Percentiles rank a stretch among this genome's conserved stretches.
Evolutionary conservation across 257 asterid species (phyloP).

Genomic region (Prunella vulgaris): DNA sequence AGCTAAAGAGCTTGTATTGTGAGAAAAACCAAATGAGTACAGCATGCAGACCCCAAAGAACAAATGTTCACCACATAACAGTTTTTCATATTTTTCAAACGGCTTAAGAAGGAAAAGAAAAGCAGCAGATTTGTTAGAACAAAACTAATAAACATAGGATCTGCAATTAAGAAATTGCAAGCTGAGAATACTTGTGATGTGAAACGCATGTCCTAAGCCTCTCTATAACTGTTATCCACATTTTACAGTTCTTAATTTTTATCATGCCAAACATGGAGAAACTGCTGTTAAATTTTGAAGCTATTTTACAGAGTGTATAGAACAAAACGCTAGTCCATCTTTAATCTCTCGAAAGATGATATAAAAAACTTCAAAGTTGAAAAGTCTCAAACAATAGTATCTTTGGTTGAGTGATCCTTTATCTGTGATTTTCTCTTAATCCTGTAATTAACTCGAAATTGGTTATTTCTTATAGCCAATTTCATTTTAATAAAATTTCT

Average conservation of each 20-base stretch:
- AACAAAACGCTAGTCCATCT: background rate
- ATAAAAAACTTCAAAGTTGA: too few species aligned
- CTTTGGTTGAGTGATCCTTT: too few species aligned
- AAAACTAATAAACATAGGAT: too few species aligned
- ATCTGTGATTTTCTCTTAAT: too few species aligned
- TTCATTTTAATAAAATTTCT: too few species aligned
- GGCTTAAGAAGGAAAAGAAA: too few species aligned
- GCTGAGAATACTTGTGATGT: background rate
- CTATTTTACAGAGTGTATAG: background rate
- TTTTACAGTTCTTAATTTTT: background rate
- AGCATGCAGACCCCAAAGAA: too few species aligned
- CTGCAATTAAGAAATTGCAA: background rate
- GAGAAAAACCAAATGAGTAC: background rate
- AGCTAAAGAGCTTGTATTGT: background rate
- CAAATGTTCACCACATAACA: background rate
- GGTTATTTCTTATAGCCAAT: too few species aligned
- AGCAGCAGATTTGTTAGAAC: too few species aligned
- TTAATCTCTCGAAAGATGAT: background rate
- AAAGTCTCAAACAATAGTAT: too few species aligned
- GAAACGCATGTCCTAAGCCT: background rate
- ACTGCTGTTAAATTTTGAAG: background rate
- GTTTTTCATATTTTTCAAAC: background rate
- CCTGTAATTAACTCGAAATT: too few species aligned
- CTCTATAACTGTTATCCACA: background rate
- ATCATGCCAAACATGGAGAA: background rate